These are phyloP conservation scores for Amphibolis antarctica DNA, from an alignment of 106 monocot genomes.

Conservation along the genomic window DNA sequence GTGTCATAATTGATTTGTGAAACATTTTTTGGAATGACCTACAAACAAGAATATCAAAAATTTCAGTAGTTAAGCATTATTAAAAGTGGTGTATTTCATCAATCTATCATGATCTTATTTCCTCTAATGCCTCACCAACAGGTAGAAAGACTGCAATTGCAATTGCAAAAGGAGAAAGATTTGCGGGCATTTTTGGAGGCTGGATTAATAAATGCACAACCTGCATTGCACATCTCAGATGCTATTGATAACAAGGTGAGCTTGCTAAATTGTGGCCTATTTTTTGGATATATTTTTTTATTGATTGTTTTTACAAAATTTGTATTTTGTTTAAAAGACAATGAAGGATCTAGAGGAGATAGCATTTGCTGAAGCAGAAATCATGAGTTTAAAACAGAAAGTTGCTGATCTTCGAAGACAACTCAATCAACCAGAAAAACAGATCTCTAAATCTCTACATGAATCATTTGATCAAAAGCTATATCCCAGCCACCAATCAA, in stretches of 20 bases:
- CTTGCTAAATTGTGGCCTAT: not conserved
- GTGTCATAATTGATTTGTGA: too few relatives aligned
- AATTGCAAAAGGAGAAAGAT: conserved; percentile 68
- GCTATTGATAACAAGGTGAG: conserved; percentile 49
- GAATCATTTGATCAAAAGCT: conserved; percentile 35
- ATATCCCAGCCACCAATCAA: conserved; percentile 4
- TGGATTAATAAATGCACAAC: conserved; percentile 42
- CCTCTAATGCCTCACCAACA: conserved; percentile 21
- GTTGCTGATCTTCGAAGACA: conserved; percentile 47
- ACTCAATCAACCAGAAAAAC: conserved; percentile 24
- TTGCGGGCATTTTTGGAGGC: conserved; percentile 52
- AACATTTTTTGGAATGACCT: too few relatives aligned
- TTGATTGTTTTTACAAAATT: not conserved
- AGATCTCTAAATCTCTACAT: conserved; percentile 23
- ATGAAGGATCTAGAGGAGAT: conserved; percentile 71
- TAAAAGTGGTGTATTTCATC: too few relatives aligned
- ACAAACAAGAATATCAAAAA: too few relatives aligned
- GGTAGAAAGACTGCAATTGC: conserved; percentile 52
- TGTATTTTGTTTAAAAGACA: conserved; percentile 27
- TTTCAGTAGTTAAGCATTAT: too few relatives aligned
- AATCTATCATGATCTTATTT: too few relatives aligned
- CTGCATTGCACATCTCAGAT: conserved; percentile 14
- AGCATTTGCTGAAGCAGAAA: conserved; percentile 58
- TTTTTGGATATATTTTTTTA: not conserved
- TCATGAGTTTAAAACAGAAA: conserved; percentile 55